Base-by-base conservation (phyloP, 2,329 filamentous ascomycete genomes). In the Diplodia sapinea region DNA sequence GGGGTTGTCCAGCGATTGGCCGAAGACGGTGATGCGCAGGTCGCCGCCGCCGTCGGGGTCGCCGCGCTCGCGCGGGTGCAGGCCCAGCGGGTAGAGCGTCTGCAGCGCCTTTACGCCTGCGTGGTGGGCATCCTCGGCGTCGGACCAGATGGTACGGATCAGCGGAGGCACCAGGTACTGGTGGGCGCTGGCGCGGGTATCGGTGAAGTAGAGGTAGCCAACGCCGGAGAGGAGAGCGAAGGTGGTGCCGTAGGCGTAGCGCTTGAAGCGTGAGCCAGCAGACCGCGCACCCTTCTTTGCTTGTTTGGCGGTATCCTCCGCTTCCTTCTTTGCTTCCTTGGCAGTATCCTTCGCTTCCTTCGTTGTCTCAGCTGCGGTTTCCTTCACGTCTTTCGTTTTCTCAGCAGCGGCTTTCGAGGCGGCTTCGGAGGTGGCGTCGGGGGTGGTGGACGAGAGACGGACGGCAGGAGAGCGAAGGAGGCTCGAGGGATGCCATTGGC, bases 91-190 rank as follows among this genome's bases (percentile, higher is more conserved):
- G 79, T 95, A 91, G 20, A 97, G 84, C 1, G 82, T 80, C 79
- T 91, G 91, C 74, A 99, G 82, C 7, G 88, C 83, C 47, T 84
- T 81, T 2, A 92, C 93, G 62, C 92, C 91, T 26, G 85, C 83
- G 74, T 96, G 90, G 77, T 99, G 95, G n/a, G 94, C 95, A 49
- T 96, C 93, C 79, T 99, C 95, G 68, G 91, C 91, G 73, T 95
- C 91, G 4, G 89, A 85, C 77, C 87, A 90, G 68, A 91, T 68
- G 64, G 84, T 79, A 61, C 92, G 89, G 4, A 95, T 76, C 20
- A 88, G 75, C 0, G 86, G 91, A 2, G 91, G 80, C 20, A 84
- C 77, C 20, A 84, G 75, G 76, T 82, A 86, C 77, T 82, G 78
- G 74, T 86, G 84, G 29, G 86, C 74, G 72, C 82, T 81, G 6